phyloP scores from a whole-genome alignment of 2,329 filamentous ascomycete genomes.

The Leptographium radiaticola region DNA sequence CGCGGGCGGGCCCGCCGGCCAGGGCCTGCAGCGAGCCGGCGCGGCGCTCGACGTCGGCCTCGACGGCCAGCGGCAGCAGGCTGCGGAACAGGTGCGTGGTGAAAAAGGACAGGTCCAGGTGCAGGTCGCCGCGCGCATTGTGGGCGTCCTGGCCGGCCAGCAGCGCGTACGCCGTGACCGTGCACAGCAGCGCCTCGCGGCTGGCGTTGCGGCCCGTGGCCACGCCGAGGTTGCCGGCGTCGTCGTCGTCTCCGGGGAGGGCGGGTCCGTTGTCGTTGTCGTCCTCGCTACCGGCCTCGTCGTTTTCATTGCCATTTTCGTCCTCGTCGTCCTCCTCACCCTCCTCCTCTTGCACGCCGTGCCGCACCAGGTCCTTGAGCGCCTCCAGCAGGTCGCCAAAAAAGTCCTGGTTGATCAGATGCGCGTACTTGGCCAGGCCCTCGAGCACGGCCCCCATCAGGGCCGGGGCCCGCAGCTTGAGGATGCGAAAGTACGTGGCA shows the following conservation, averaged over 20 bases:
- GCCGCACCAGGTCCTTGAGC: constrained; percentile 78
- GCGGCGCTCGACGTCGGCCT: constrained; percentile 76
- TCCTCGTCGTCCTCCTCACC: constrained; percentile 31
- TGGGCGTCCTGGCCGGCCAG: constrained; percentile 86
- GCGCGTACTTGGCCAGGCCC: constrained; percentile 83
- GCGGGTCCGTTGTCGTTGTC: constrained; percentile 25
- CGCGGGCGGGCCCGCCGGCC: constrained; percentile 20
- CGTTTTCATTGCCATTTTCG: constrained; percentile 33
- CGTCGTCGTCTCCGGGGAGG: constrained; percentile 23
- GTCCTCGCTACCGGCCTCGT: constrained; percentile 33
- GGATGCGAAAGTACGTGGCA: constrained; percentile 83
- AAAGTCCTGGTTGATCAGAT: constrained; percentile 98
- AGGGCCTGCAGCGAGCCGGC: constrained; percentile 49
- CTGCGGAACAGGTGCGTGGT: constrained; percentile 85
- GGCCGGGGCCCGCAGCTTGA: constrained; percentile 68
- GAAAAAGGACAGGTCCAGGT: constrained; percentile 91
- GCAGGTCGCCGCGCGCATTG: constrained; percentile 67
- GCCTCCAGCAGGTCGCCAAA: constrained; percentile 94
- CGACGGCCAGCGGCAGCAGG: constrained; percentile 63
- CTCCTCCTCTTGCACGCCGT: constrained; percentile 50
- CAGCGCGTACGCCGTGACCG: constrained; percentile 91
- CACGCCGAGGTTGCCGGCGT: constrained; percentile 33
- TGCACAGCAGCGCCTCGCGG: constrained; percentile 83
- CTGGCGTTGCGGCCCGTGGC: constrained; percentile 52
- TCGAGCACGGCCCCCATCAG: constrained; percentile 97